Percentiles rank a stretch among this genome's conserved stretches.
These are phyloP conservation scores for Dalbergia oliveri DNA, from an alignment of 306 rosid species.

Conservation along the genomic window DNA sequence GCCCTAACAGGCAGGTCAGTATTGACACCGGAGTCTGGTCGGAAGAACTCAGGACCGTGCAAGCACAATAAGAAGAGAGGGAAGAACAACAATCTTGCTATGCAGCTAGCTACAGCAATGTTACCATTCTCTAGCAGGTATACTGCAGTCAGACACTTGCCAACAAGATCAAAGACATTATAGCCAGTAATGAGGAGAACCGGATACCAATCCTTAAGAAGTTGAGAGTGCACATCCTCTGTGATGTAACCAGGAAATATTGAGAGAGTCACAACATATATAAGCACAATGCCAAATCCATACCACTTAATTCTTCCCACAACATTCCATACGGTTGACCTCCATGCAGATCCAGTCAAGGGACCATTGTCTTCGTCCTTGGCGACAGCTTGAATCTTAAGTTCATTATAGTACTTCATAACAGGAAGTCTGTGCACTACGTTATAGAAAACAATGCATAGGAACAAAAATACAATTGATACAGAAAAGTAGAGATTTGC, in stretches of 20 bases:
- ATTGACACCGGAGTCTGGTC: constrained; percentile 79
- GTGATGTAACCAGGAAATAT: constrained; percentile 95
- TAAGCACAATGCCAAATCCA: constrained; percentile 70
- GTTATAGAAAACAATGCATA: constrained; percentile 75
- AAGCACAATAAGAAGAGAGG: constrained; percentile 88
- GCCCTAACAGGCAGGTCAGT: constrained; percentile 82
- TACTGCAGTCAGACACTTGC: constrained; percentile 74
- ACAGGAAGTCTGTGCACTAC: constrained; percentile 77
- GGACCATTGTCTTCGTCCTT: constrained; percentile 68
- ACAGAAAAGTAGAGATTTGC: constrained; percentile 86
- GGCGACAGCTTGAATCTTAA: constrained; percentile 67
- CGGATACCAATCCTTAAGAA: constrained; percentile 88
- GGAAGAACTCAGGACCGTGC: constrained; percentile 83
- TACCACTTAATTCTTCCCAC: constrained; percentile 82
- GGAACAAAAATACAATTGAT: constrained; percentile 66
- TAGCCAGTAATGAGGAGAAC: constrained; percentile 71
- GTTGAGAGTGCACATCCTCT: constrained; percentile 86
- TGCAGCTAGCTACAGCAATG: constrained; percentile 68
- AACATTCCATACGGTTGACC: constrained; percentile 66
- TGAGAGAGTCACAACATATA: constrained; percentile 81
- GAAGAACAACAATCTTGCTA: constrained; percentile 71
- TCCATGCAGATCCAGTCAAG: constrained; percentile 59
- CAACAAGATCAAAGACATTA: constrained; percentile 90
- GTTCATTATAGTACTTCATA: constrained; percentile 74
- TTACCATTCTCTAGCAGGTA: constrained; percentile 70